These are phyloP conservation scores for Daucus carota DNA, from an alignment of 129 eudicot species.

Conservation along the genomic window DH1_v3.0 NC_030383.2:48123001-48123500, in stretches of 20 bases:
- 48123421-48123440: not conserved
- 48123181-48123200: slow-evolving; percentile 3
- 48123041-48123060: not conserved
- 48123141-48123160: not conserved
- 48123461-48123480: not conserved
- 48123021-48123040: not conserved
- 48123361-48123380: not conserved
- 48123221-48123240: not conserved
- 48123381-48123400: not conserved
- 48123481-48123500: not conserved
- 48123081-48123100: not conserved
- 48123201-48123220: not conserved
- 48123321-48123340: too few relatives aligned
- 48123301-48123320: not conserved
- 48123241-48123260: not conserved
- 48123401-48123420: not conserved
- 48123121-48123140: not conserved
- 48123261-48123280: not conserved
- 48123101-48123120: not conserved
- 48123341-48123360: not conserved
- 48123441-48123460: not conserved
- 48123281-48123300: not conserved
- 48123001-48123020: not conserved
- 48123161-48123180: slow-evolving; percentile 9
- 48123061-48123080: not conserved